Conservation (phyloP, 2,329 filamentous ascomycete species). For the Arthrobotrys conoides region DNA sequence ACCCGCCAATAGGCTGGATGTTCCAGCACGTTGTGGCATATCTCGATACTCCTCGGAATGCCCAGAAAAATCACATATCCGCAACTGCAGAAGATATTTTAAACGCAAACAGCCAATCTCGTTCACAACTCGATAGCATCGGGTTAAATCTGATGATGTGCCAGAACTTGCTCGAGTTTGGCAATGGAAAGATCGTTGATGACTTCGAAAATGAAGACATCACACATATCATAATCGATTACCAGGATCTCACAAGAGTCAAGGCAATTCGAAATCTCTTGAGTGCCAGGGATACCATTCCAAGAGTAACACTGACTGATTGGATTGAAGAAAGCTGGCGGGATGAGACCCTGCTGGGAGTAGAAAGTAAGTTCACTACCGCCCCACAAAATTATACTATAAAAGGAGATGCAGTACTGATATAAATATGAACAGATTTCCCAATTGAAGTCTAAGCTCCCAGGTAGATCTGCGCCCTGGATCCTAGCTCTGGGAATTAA, state of each 20-base stretch:
- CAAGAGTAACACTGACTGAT: constrained; percentile 76
- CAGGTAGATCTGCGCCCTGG: neutral
- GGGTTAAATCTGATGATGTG: constrained; percentile 68
- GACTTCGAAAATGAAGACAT: constrained; percentile 71
- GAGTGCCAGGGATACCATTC: constrained; percentile 69
- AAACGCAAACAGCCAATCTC: constrained; percentile 50
- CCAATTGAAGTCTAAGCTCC: constrained; percentile 23
- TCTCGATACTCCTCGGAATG: constrained; percentile 65
- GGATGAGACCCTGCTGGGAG: constrained; percentile 83
- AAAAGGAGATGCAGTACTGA: constrained; percentile 1
- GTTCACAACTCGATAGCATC: constrained; percentile 40
- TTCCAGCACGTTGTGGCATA: constrained; percentile 70
- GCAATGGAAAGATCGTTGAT: constrained; percentile 74
- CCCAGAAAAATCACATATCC: constrained; percentile 42
- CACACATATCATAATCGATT: constrained; percentile 81
- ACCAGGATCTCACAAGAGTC: constrained; percentile 66
- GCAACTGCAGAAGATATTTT: constrained; percentile 30
- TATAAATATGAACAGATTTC: constrained; percentile 66
- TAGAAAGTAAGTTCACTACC: constrained; percentile 72
- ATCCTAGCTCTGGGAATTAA: neutral
- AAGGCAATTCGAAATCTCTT: constrained; percentile 39
- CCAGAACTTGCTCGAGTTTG: constrained; percentile 77
- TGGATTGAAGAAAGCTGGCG: constrained; percentile 89
- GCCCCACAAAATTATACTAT: neutral
- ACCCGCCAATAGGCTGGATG: constrained; percentile 68